These are phyloP conservation scores for Diaporthe australafricana DNA, from an alignment of 2,329 filamentous ascomycete genomes.

Conservation along the genomic window DNA sequence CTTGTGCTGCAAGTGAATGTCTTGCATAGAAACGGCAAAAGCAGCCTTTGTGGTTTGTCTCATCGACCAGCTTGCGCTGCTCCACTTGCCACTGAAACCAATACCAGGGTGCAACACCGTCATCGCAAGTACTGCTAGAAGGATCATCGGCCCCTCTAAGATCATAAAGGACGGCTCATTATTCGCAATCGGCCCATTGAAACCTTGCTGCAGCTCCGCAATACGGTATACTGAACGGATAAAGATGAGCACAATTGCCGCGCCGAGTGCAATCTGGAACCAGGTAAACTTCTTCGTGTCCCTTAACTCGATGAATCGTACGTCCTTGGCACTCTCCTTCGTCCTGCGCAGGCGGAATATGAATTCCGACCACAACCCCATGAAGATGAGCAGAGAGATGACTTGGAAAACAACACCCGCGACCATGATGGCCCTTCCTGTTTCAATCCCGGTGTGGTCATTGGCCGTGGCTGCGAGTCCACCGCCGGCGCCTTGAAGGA, in stretches of 20 bases:
- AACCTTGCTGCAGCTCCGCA: conserved; percentile 14
- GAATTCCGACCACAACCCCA: not conserved
- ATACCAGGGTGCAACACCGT: not conserved
- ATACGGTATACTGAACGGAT: conserved; percentile 7
- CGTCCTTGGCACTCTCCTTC: not conserved
- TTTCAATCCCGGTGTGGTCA: not conserved
- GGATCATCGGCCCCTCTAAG: conserved; percentile 17
- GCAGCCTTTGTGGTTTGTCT: not conserved
- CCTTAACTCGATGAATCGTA: not conserved
- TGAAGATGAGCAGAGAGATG: not conserved
- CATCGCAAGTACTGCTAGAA: conserved; percentile 12
- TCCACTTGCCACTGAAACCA: not conserved
- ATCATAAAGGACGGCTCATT: conserved; percentile 24
- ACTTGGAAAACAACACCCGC: conserved; percentile 2
- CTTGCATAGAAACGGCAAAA: not conserved
- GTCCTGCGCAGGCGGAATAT: not conserved
- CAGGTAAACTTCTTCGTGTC: not conserved
- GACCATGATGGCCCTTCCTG: not conserved
- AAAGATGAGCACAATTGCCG: conserved; percentile 1
- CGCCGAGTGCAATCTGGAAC: not conserved
- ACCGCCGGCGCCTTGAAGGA: conserved; percentile 18
- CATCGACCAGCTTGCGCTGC: not conserved
- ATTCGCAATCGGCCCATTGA: conserved; percentile 9
- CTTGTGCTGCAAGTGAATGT: not conserved
- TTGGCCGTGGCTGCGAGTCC: conserved; percentile 15